Evolutionary conservation across 148 eudicot species (phyloP), one percentile per base, ranked within the genome.

Genomic region (Camellia lanceoleosa): DNA sequence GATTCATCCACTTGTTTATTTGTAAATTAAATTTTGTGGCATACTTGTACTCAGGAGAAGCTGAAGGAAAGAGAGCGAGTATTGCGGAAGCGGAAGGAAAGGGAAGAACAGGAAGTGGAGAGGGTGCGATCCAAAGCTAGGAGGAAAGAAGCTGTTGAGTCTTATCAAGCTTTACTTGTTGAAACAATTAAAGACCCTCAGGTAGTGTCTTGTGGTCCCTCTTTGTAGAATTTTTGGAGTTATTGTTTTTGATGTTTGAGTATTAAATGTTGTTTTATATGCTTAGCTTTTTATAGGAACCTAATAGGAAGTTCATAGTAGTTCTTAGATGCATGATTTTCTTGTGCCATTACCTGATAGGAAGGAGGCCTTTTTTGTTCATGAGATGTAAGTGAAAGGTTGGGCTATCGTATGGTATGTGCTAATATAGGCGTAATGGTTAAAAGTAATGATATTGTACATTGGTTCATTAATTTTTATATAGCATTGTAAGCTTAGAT

Each of bases 21-120:
- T 44, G 23, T 43, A 74, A 65, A 80, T 11, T 74, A 51, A 44
- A 41, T 58, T 67, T 68, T 52, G 44, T 70, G 60, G 63, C 43
- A 9, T 76, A 68, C 18, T 76, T 63, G 2, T 20, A 15, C 73
- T 4, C 85, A 96, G 98, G 99, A 94, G 44, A 96, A 92, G 83
- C 78, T 96, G 68, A 96, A 91, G 89, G 99, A 96, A 81, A 89
- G 97, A 80, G 99, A 96, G 80, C 83, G 98, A 80, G 93, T 88
- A 74, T 51, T 87, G 65, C 89, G 98, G 71, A 96, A 96, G 81
- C 88, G 99, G 80, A 96, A 96, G 86, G 99, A 94, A 85, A 85
- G 99, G 84, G 99, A 96, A 82, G 99, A 94, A 86, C 98, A 91
- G 83, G 99, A 96, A 85, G 91, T 96, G 87, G 99, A 96, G 87